phyloP scores from a whole-genome alignment of 139 green algal species.

The Coelastrella sp. region DNA sequence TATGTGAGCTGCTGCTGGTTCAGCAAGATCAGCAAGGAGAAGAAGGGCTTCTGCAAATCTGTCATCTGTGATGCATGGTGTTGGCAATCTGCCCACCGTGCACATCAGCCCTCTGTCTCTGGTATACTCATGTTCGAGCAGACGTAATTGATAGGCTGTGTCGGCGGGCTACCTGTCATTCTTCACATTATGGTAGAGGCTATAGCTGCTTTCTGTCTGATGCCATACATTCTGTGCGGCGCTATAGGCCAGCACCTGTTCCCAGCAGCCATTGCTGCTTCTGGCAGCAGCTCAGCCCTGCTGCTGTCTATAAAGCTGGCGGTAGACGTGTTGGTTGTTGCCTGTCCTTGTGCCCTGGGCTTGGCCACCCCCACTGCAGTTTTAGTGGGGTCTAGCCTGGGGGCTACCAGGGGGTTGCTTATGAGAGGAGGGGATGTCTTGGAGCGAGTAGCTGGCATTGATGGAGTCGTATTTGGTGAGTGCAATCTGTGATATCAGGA shows the following conservation, averaged over 20 bases:
- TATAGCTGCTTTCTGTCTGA: background rate
- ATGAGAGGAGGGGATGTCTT: conserved; percentile 91
- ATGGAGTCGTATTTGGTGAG: conserved; percentile 66
- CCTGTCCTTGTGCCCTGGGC: conserved; percentile 97
- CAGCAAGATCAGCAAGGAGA: too few relatives aligned
- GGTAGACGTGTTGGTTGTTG: conserved; percentile 95
- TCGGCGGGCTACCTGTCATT: too few relatives aligned
- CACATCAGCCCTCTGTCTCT: too few relatives aligned
- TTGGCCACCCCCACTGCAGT: conserved; percentile 96
- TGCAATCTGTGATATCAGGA: background rate
- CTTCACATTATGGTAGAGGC: too few relatives aligned
- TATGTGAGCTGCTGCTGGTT: background rate
- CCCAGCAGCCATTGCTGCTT: conserved; percentile 13
- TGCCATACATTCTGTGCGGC: background rate
- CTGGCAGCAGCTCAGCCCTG: conserved; percentile 55
- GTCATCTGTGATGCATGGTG: too few relatives aligned
- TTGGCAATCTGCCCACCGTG: too few relatives aligned
- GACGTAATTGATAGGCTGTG: too few relatives aligned
- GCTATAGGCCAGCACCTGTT: conserved; percentile 39
- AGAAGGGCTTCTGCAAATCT: too few relatives aligned
- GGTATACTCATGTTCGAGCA: too few relatives aligned
- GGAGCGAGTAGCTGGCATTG: conserved; percentile 79
- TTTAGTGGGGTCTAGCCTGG: conserved; percentile 86
- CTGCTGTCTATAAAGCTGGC: conserved; percentile 87
- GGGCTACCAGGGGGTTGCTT: conserved; percentile 87